A percentile compares a stretch with the other conserved stretches of the same genome.
These are phyloP conservation scores for Chaetomiaceae sp. DNA, from an alignment of 2,329 filamentous ascomycete species.

Conservation along the genomic window DNA sequence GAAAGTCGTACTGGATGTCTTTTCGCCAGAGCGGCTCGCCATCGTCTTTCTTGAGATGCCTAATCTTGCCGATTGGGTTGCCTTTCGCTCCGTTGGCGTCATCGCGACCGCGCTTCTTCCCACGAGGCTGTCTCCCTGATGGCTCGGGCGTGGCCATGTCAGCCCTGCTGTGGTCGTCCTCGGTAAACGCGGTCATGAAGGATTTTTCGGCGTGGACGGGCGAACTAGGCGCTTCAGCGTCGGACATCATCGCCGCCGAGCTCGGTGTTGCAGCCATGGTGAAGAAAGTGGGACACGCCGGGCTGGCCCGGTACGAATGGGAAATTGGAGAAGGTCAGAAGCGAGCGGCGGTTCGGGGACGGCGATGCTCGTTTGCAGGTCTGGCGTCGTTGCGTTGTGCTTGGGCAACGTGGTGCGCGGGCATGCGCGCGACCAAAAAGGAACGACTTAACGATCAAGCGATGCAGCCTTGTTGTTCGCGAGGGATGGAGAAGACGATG, in stretches of 20 bases:
- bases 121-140: slow-evolving; percentile 25
- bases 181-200: slow-evolving; percentile 40
- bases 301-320: not conserved
- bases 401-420: not conserved
- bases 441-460: slow-evolving; percentile 5
- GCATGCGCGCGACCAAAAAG: not conserved
- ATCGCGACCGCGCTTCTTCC: slow-evolving; percentile 30
- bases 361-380: slow-evolving; percentile 1
- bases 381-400: not conserved
- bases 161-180: slow-evolving; percentile 40
- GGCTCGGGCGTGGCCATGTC: slow-evolving; percentile 39
- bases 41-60: slow-evolving; percentile 82
- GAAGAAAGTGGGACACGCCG: not conserved
- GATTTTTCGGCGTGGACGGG: slow-evolving; percentile 41
- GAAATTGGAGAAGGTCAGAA: not conserved
- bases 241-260: slow-evolving; percentile 33
- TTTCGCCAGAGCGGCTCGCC: slow-evolving; percentile 80
- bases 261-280: slow-evolving; percentile 23
- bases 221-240: slow-evolving; percentile 42
- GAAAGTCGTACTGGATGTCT: slow-evolving; percentile 85
- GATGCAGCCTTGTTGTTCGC: not conserved
- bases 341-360: not conserved
- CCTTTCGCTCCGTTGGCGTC: slow-evolving; percentile 29
- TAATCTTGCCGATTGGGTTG: slow-evolving; percentile 59
- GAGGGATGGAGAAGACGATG: not conserved